Evolutionary conservation across 192 early-diverging fungal species (phyloP).

Genomic region (Coemansia reversa): DNA sequence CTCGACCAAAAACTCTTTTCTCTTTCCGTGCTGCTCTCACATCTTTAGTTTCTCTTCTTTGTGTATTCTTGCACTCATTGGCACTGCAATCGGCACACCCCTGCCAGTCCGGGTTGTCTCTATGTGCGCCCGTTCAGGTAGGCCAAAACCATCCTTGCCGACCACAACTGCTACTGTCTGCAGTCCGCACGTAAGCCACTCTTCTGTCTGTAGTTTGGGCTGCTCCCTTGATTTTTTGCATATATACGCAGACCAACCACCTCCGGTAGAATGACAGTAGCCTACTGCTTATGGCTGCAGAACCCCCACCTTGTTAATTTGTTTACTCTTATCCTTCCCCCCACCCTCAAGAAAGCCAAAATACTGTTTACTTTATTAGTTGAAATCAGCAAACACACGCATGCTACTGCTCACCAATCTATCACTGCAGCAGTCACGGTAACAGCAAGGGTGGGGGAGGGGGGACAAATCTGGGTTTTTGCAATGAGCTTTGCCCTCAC

Average conservation of each 20-base stretch:
- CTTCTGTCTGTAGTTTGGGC: not conserved
- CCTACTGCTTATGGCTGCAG: not conserved
- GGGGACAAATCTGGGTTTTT: not conserved
- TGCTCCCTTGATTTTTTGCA: not conserved
- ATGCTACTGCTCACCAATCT: not conserved
- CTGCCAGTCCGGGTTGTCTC: not conserved
- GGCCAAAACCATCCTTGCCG: not conserved
- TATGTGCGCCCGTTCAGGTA: constrained; percentile 1
- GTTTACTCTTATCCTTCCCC: constrained; percentile 10
- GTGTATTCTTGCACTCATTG: constrained; percentile 1
- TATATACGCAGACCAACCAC: not conserved
- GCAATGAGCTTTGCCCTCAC: no score
- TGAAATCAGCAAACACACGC: not conserved
- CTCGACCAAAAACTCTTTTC: constrained; percentile 3
- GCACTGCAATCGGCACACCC: not conserved
- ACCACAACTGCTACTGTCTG: not conserved
- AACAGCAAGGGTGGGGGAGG: not conserved
- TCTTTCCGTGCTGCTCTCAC: not conserved
- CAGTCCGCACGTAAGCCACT: not conserved
- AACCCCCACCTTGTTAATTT: not conserved
- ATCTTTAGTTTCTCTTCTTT: constrained; percentile 6
- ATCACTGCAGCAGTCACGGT: not conserved
- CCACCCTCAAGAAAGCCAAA: constrained; percentile 11
- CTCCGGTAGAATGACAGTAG: not conserved
- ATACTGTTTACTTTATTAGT: constrained; percentile 1